phyloP scores from a whole-genome alignment of 768 basidiomycete species.

The Chiua virens region DNA sequence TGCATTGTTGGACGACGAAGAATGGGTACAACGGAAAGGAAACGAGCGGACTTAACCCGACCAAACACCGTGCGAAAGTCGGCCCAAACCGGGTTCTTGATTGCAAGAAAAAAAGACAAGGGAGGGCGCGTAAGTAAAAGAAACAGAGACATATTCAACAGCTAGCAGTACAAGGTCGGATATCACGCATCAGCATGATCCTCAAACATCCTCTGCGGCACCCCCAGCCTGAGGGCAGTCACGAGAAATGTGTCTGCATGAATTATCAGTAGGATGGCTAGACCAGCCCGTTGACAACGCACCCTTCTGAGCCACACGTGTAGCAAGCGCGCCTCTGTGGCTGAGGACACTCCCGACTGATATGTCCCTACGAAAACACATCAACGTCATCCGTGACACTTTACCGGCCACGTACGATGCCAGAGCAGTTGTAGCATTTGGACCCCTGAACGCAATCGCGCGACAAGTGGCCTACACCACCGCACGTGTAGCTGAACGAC shows the following conservation, averaged over 20 bases:
- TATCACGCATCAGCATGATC: slow-evolving; percentile 18
- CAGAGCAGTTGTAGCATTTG: slow-evolving; percentile 87
- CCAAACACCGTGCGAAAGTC: slow-evolving; percentile 18
- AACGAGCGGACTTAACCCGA: slow-evolving; percentile 4
- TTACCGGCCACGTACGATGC: slow-evolving; percentile 49
- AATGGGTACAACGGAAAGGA: neutral
- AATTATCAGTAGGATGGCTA: neutral
- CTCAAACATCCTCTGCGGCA: slow-evolving; percentile 32
- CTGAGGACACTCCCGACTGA: slow-evolving; percentile 81
- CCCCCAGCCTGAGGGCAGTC: slow-evolving; percentile 68
- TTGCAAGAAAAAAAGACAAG: neutral
- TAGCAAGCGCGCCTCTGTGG: slow-evolving; percentile 84
- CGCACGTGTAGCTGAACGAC: slow-evolving; percentile 71
- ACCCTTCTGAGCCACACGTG: slow-evolving; percentile 80
- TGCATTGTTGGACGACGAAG: slow-evolving; percentile 41
- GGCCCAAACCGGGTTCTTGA: slow-evolving; percentile 14
- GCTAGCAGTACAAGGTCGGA: slow-evolving; percentile 30
- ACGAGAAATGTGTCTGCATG: slow-evolving; percentile 71
- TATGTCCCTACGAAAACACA: slow-evolving; percentile 61
- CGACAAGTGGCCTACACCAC: slow-evolving; percentile 83
- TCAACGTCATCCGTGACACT: slow-evolving; percentile 1
- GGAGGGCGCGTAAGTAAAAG: neutral
- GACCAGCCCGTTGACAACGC: slow-evolving; percentile 26
- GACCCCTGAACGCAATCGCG: slow-evolving; percentile 83
- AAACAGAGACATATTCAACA: slow-evolving; percentile 21